Evolutionary conservation across 2,329 filamentous ascomycete genomes (phyloP), one percentile per base, ranked within the genome.

Genomic region (Gaeumannomyces tritici): DNA sequence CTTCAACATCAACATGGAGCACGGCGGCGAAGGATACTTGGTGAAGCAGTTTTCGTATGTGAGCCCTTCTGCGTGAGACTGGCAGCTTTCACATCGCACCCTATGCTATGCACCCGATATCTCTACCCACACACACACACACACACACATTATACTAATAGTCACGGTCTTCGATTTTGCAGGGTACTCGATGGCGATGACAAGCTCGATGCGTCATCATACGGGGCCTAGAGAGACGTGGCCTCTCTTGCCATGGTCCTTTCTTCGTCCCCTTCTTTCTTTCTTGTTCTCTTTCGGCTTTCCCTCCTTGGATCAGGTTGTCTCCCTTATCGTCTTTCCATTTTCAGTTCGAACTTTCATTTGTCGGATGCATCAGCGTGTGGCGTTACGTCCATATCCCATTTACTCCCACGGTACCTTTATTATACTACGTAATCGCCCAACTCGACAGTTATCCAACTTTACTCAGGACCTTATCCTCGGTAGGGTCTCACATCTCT

Each of bases 1-100:
- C 33, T 99, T 93, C 75, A 93, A 91, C 67, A 92, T 99, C 62
- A 93, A 99, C 73, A 85, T 99, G 79, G 93, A 96, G 69, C 90
- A 90, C 65, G 95, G 95, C 24, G 95, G 95, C 28, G 95, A 99
- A 76, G 95, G 95, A 0, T 90, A 89, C 59, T 76, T 99, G 68
- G 87, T 93, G 61, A 96, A 96, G 73, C 91, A 96, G 72, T 96
- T 92, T 73, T 96, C 91, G 91, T 96, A 79, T 82, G 92, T 80
- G 31, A 8, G 31, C 47, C 35, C 42, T 51, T 51, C 12, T 51
- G 21, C 42, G 42, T 24, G 18, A 51, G 21, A 51, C 26, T 26
- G 55, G 9, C 58, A 8, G 3, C 24, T 27, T 24, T 12, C 21
- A 31, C 18, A 29, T 13, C 11, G 3, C 42, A 9, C 21, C 6